Evolutionary conservation across 108 stramenopile species (phyloP), one percentile per base, ranked within the genome.

Genomic region (Pseudonitzschia pungens): DNA sequence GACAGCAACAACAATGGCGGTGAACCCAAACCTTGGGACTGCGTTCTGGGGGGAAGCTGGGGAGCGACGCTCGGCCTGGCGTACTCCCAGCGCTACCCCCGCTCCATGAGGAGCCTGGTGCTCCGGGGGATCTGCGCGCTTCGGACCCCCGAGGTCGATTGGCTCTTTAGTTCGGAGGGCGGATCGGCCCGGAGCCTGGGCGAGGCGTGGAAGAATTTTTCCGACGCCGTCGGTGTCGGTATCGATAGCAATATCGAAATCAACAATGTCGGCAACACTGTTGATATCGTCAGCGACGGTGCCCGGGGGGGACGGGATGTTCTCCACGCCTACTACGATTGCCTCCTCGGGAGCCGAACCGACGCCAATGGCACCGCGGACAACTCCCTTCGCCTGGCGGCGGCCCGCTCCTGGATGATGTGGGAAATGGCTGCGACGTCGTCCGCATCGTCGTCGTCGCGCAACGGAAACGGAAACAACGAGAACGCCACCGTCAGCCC

Each of bases 41-140:
- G 86, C 12, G 80, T 97, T 53, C 78, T 97, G 36, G 96, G 96
- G 11, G 96, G 96, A 31, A 87, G 85, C 5, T 97, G 96, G 96
- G 96, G 96, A 42, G 84, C 87, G 18, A 97, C 96, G 0, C 73
- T 97, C 15, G 88, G 88, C 28, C 58, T 95, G 74, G 90, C 92
- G 3, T 97, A 97, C 81, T 89, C 93, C 11, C 83, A 87, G 65
- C 45, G 64, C 4, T 84, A 89, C 82, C 92, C 93, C 12, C 45
- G 60, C 6, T 20, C 41, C 21, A 79, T 94, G 12, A 27, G 70
- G 32, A 68, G 81, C 16, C 78, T 97, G 71, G 81, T 97, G 0
- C 74, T 97, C 33, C 79, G 96, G 12, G 96, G 96, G 11, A 73
- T 95, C 7, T 97, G 92, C 71, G 59, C 91, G 0, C 82, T 97